These are phyloP conservation scores for Gaertneriomyces semiglobifer DNA, from an alignment of 192 early-diverging fungal genomes.

Conservation along the genomic window DNA sequence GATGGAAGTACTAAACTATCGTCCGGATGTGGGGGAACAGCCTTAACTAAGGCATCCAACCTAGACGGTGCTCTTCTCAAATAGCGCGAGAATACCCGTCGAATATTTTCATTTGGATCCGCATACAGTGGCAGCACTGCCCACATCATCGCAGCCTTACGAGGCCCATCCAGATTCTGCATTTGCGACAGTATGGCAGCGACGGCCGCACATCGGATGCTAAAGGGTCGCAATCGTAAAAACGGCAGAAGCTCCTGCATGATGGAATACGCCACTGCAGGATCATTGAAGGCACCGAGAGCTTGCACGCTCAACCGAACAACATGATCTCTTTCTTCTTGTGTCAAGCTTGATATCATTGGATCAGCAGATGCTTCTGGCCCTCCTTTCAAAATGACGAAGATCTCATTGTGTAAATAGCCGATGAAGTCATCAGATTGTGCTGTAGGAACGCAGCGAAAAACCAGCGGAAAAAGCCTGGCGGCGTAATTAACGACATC, in stretches of 20 bases:
- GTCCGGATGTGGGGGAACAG: conserved; percentile 47
- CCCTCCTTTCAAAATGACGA: conserved; percentile 36
- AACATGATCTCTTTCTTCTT: conserved; percentile 44
- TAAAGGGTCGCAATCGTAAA: conserved; percentile 23
- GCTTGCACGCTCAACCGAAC: conserved; percentile 30
- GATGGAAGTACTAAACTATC: conserved; percentile 43
- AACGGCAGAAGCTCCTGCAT: conserved; percentile 48
- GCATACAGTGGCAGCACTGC: conserved; percentile 49
- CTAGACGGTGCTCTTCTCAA: conserved; percentile 40
- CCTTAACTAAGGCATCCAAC: conserved; percentile 33
- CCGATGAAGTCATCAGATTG: conserved; percentile 44
- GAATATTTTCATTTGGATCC: conserved; percentile 44
- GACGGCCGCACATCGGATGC: conserved; percentile 39
- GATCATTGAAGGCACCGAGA: conserved; percentile 37
- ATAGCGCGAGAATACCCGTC: conserved; percentile 43
- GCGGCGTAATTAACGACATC: conserved; percentile 39
- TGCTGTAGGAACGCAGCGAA: conserved; percentile 34
- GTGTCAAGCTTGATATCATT: conserved; percentile 35
- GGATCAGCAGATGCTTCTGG: conserved; percentile 45
- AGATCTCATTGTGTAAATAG: conserved; percentile 46
- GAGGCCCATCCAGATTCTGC: conserved; percentile 36
- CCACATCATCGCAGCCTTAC: conserved; percentile 41
- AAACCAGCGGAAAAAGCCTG: conserved; percentile 52
- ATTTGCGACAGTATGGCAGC: conserved; percentile 36
- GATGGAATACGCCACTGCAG: conserved; percentile 23